Evolutionary conservation across 306 rosid genomes (phyloP), one percentile per base, ranked within the genome.

Genomic region (Cucurbita argyrosperma): DNA sequence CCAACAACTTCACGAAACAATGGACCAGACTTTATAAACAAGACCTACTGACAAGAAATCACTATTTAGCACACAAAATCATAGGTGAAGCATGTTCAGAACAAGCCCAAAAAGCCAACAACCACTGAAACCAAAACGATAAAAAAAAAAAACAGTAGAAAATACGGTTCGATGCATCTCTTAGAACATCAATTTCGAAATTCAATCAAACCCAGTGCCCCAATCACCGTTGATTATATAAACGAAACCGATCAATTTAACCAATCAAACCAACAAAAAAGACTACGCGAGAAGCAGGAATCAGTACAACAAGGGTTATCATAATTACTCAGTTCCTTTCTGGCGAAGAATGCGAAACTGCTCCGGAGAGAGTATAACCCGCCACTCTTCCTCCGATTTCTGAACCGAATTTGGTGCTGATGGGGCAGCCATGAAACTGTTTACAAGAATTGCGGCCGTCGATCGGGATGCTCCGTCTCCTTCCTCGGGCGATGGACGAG

Each of bases 281-380:
- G 4, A 70, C n/a, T 8, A 5, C 6, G 6, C 0, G 15, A 30
- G 64, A 57, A 54, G 18, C 11, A 71, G 49, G 8, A 54, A 52
- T 3, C 18, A 62, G 1, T 38, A 8, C 3, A 55, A 57, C 4
- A 15, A 11, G 63, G 57, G 35, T 11, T 13, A 37, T 16, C 9
- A 19, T 67, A 62, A 76, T 77, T 82, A 84, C 95, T 92, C 96
- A 0, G 98, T 92, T 75, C 85, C 92, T 74, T 92, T 90, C 82
- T 84, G 76, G 30, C 96, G 96, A 51, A 92, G 87, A 81, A 92
- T 92, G 76, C 86, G 76, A 79, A 92, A 92, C 85, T 92, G 96
- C 23, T 88, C 91, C 1, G 96, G 92, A 15, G 96, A 87, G 78
- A 92, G 96, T 78, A 90, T 47, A 52, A 80, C 90, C 46, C 61